Conservation (phyloP, 2,329 filamentous ascomycete species). For the Pyrenochaeta sp. region DNA sequence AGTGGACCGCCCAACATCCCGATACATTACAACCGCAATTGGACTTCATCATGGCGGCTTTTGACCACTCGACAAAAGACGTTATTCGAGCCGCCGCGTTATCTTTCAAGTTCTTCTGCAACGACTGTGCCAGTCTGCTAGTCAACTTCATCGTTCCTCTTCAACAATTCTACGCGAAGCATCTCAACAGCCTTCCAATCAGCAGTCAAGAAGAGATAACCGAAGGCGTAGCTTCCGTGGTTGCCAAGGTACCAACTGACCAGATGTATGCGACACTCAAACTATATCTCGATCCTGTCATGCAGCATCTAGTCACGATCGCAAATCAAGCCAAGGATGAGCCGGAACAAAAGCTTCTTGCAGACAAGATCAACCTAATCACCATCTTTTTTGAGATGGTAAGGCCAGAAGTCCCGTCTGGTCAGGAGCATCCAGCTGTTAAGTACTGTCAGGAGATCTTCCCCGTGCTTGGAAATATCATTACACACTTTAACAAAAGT, state of each 20-base stretch:
- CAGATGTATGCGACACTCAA: conserved; percentile 88
- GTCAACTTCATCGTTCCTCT: conserved; percentile 84
- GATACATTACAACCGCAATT: conserved; percentile 93
- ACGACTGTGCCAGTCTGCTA: conserved; percentile 88
- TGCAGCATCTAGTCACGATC: conserved; percentile 83
- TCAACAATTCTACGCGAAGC: conserved; percentile 90
- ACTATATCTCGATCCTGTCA: conserved; percentile 90
- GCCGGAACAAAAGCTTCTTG: conserved; percentile 83
- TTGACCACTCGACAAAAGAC: conserved; percentile 86
- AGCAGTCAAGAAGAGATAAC: conserved; percentile 95
- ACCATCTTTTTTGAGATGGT: conserved; percentile 86
- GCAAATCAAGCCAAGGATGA: conserved; percentile 87
- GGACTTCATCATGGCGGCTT: conserved; percentile 93
- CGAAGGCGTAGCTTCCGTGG: conserved; percentile 90
- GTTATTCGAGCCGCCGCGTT: conserved; percentile 91
- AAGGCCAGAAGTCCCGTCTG: conserved; percentile 75
- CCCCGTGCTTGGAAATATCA: conserved; percentile 82
- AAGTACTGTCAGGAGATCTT: conserved; percentile 97
- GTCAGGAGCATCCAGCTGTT: conserved; percentile 84
- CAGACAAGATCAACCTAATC: conserved; percentile 92
- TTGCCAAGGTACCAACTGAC: conserved; percentile 81
- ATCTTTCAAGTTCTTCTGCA: conserved; percentile 96
- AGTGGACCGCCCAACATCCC: conserved; percentile 95
- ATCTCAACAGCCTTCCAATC: conserved; percentile 84
- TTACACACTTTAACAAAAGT: conserved; percentile 86